These are phyloP conservation scores for Hypoxylon fragiforme DNA, from an alignment of 495 filamentous ascomycete species.

Conservation along the genomic window DNA sequence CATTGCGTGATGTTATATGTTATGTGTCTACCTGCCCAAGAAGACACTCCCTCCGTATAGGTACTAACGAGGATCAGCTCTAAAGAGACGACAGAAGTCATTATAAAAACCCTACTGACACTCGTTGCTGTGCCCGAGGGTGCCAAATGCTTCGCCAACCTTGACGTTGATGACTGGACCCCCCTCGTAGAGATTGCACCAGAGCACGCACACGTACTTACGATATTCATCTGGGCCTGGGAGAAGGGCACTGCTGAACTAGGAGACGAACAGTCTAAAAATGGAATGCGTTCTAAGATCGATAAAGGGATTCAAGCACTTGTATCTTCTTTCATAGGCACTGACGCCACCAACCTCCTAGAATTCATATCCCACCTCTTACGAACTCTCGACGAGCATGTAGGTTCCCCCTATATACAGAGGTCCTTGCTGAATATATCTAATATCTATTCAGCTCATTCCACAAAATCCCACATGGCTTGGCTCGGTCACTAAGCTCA, in stretches of 20 bases:
- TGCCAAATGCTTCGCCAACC: conserved; percentile 43
- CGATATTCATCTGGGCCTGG: conserved; percentile 57
- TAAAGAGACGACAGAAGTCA: conserved; percentile 51
- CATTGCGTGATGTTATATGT: neutral
- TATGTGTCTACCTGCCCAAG: conserved; percentile 32
- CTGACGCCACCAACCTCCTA: conserved; percentile 55
- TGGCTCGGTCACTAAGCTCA: conserved; percentile 39
- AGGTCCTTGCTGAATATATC: neutral
- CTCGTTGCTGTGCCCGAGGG: conserved; percentile 53
- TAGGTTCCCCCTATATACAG: conserved; percentile 26
- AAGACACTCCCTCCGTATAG: no score
- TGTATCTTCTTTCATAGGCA: conserved; percentile 53
- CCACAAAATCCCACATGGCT: conserved; percentile 50
- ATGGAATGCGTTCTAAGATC: conserved; percentile 42
- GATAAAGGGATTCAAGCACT: conserved; percentile 48
- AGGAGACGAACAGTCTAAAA: conserved; percentile 26
- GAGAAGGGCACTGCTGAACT: conserved; percentile 40
- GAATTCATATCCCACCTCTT: conserved; percentile 50
- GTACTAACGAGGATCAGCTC: conserved; percentile 51
- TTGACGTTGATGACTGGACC: conserved; percentile 49
- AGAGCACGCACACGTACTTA: conserved; percentile 54
- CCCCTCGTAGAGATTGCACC: conserved; percentile 56
- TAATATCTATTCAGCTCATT: conserved; percentile 27
- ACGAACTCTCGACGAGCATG: conserved; percentile 44
- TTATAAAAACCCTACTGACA: conserved; percentile 57